These are phyloP conservation scores for Cutaneotrichosporon sp. DNA, from an alignment of 1,284 basidiomycete genomes.

Conservation along the genomic window DNA sequence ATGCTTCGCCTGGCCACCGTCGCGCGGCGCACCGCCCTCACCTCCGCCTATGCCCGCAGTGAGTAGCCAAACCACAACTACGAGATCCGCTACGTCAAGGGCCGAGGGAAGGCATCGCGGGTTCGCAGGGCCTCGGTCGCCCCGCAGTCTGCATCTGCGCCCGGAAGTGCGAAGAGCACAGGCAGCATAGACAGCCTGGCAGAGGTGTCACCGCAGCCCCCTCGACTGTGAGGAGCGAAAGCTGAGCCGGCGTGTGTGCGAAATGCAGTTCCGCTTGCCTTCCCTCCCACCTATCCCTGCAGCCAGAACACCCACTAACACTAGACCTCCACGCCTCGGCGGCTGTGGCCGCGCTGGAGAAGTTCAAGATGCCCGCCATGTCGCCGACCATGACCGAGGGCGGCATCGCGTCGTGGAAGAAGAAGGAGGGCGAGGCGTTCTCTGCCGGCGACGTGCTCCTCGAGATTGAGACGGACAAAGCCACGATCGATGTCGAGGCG, in stretches of 20 bases:
- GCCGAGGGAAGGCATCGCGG: neutral
- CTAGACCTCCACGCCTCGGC: conserved; percentile 80
- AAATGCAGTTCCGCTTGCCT: neutral
- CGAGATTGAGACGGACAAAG: conserved; percentile 96
- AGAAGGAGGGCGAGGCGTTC: conserved; percentile 91
- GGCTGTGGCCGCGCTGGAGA: conserved; percentile 73
- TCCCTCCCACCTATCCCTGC: neutral
- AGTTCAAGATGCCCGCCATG: conserved; percentile 99
- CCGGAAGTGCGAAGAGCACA: neutral
- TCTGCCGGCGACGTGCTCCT: conserved; percentile 80
- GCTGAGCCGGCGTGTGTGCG: too few relatives aligned
- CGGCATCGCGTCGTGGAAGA: conserved; percentile 96
- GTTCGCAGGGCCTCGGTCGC: neutral
- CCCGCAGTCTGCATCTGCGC: conserved; percentile 2
- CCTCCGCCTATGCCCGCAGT: conserved; percentile 37
- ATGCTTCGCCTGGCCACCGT: conserved; percentile 51
- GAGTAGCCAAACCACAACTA: conserved; percentile 25
- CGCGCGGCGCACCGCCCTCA: conserved; percentile 40
- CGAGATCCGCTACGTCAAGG: neutral
- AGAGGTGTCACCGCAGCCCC: too few relatives aligned
- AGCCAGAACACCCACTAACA: neutral
- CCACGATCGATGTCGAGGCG: conserved; percentile 98
- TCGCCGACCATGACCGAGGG: conserved; percentile 99
- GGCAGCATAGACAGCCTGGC: neutral
- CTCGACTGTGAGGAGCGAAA: too few relatives aligned